A percentile compares a stretch with the other conserved stretches of the same genome.
Conservation (phyloP, 139 green algal species). For the Edaphochlamys debaryana region DNA sequence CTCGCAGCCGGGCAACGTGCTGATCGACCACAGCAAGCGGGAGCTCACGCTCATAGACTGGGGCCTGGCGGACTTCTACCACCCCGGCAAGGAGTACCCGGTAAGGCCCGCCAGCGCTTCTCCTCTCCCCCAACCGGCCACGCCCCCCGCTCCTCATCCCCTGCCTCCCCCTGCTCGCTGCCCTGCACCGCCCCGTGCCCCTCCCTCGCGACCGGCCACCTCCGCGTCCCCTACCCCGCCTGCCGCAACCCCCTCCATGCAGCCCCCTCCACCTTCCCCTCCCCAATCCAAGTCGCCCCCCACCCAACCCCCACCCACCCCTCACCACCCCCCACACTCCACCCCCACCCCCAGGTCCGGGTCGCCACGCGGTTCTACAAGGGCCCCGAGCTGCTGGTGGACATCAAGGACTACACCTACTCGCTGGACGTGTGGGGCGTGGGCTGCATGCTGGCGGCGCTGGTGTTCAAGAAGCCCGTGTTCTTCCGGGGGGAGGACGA, state of each 20-base stretch:
- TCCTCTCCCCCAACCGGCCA: no score
- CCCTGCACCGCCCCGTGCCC: no score
- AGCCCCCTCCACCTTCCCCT: no score
- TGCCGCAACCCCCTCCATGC: no score
- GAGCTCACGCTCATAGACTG: constrained; percentile 98
- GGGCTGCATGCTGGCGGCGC: constrained; percentile 87
- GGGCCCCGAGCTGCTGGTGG: constrained; percentile 97
- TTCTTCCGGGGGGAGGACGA: constrained; percentile 96
- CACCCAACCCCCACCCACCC: no score
- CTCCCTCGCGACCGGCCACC: no score
- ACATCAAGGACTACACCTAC: constrained; percentile 87
- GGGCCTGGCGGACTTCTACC: constrained; percentile 99
- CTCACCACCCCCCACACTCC: no score
- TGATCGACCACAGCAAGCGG: constrained; percentile 96
- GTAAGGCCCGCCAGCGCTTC: constrained; percentile 37
- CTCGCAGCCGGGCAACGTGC: constrained; percentile 78
- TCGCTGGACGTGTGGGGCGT: constrained; percentile 97
- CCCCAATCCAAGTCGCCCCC: no score
- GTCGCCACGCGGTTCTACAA: constrained; percentile 94
- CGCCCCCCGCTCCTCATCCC: no score
- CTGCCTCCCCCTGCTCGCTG: no score
- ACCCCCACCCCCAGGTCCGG: constrained; percentile 11
- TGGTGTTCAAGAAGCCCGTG: constrained; percentile 94
- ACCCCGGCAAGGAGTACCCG: constrained; percentile 89
- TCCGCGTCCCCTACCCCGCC: no score